Percentiles rank a stretch among this genome's conserved stretches.
Conservation (phyloP, 78 protist species). For the Dictyostelium purpureum region DNA sequence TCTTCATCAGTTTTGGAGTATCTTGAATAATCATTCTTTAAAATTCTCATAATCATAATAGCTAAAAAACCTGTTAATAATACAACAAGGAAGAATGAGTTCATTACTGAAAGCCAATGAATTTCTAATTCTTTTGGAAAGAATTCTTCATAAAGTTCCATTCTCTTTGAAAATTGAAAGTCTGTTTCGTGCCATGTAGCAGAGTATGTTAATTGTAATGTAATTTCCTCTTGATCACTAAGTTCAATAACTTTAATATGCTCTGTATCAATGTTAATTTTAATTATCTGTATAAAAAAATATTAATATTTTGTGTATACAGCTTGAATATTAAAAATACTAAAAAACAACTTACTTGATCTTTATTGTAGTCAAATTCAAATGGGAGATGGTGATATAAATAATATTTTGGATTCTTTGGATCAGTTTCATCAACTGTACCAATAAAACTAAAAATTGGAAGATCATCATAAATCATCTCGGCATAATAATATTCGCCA, state of each 20-base stretch:
- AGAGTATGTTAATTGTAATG: constrained; percentile 89
- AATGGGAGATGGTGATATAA: constrained; percentile 94
- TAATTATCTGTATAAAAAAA: constrained; percentile 15
- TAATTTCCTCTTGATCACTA: background rate
- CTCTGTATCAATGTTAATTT: constrained; percentile 35
- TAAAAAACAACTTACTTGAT: constrained; percentile 74
- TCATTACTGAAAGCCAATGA: constrained; percentile 98
- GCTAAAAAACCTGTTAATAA: constrained; percentile 95
- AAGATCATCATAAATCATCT: constrained; percentile 83
- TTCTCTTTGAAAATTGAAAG: constrained; percentile 38
- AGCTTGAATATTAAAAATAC: too few species aligned
- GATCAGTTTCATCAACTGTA: constrained; percentile 50
- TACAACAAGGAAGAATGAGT: constrained; percentile 95
- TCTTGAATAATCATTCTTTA: constrained; percentile 94
- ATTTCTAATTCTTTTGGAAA: constrained; percentile 89
- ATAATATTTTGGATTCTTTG: constrained; percentile 17
- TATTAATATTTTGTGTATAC: background rate
- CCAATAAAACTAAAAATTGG: constrained; percentile 66
- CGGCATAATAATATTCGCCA: constrained; percentile 91
- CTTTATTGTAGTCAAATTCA: constrained; percentile 89
- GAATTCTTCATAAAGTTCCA: constrained; percentile 53
- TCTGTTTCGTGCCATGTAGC: constrained; percentile 90
- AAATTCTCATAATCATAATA: constrained; percentile 91
- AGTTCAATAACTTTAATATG: constrained; percentile 36
- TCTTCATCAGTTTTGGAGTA: constrained; percentile 84